These are phyloP conservation scores for Phyllosticta ampelicida DNA, from an alignment of 2,329 filamentous ascomycete species.

Conservation along the genomic window DNA sequence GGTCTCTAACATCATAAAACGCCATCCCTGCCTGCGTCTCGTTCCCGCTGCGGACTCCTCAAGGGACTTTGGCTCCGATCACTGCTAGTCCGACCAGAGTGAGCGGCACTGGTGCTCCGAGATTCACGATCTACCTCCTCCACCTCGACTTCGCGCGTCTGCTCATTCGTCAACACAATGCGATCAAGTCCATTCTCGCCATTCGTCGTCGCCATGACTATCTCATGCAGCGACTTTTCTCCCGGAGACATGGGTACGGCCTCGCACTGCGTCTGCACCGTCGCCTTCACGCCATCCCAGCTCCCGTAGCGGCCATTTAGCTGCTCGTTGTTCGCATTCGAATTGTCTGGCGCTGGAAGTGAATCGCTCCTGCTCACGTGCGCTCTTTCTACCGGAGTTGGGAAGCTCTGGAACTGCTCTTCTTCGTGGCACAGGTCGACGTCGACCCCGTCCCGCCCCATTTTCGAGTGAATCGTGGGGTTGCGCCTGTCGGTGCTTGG, in stretches of 20 bases:
- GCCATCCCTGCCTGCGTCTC: background rate
- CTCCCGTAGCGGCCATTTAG: background rate
- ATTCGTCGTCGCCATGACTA: background rate
- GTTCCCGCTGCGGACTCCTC: background rate
- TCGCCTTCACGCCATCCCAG: conserved; percentile 3
- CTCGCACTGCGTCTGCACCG: conserved; percentile 3
- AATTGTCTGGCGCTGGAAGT: background rate
- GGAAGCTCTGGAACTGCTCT: background rate
- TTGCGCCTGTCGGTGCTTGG: background rate
- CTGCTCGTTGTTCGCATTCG: background rate
- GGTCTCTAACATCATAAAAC: background rate
- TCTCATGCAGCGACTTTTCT: background rate
- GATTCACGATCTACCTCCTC: background rate
- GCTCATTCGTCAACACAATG: conserved; percentile 6
- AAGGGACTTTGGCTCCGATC: conserved; percentile 1
- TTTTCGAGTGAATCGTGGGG: background rate
- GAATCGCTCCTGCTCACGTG: background rate
- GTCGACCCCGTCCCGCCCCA: background rate
- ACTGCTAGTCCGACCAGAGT: background rate
- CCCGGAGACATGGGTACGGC: background rate
- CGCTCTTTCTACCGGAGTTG: background rate
- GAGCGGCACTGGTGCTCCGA: background rate
- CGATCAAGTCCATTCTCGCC: conserved; percentile 1
- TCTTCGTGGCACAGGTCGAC: background rate
- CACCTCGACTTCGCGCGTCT: conserved; percentile 4